Conservation (phyloP, 305 asterid genomes). For the Monarda citriodora region DNA sequence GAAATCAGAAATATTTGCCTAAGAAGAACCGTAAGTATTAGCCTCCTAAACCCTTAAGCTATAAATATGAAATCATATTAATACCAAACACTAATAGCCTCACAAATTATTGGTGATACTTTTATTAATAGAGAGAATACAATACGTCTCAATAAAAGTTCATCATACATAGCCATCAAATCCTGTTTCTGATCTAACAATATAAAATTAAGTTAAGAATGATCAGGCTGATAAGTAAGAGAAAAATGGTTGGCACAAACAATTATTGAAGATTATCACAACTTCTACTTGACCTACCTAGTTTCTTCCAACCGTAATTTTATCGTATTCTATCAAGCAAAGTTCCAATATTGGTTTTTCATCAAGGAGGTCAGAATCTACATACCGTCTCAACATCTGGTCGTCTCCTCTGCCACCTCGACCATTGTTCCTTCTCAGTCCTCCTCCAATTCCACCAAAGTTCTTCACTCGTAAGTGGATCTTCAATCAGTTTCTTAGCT, state of each 20-base stretch:
- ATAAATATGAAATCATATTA: not conserved
- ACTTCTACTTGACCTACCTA: not conserved
- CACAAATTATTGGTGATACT: not conserved
- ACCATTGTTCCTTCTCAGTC: slow-evolving; percentile 94
- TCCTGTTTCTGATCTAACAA: not conserved
- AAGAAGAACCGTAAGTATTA: not conserved
- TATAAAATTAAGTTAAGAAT: not conserved
- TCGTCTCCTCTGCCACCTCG: slow-evolving; percentile 98
- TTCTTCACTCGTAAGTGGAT: slow-evolving; percentile 84
- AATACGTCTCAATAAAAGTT: not conserved
- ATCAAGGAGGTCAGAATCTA: slow-evolving; percentile 13
- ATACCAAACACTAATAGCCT: not conserved
- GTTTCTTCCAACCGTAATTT: not conserved
- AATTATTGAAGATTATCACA: not conserved
- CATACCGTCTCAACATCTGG: slow-evolving; percentile 97
- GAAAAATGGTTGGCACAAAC: not conserved
- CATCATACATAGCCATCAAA: not conserved
- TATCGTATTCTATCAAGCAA: slow-evolving; percentile 12
- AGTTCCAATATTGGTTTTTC: not conserved
- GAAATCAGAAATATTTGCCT: not conserved
- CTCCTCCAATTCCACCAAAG: slow-evolving; percentile 99
- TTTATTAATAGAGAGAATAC: not conserved
- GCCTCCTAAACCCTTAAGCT: not conserved
- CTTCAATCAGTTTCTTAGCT: slow-evolving; percentile 62
- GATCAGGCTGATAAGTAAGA: not conserved